phyloP scores from a whole-genome alignment of 331 rosid genomes.

The Rosa hybrid region DNA sequence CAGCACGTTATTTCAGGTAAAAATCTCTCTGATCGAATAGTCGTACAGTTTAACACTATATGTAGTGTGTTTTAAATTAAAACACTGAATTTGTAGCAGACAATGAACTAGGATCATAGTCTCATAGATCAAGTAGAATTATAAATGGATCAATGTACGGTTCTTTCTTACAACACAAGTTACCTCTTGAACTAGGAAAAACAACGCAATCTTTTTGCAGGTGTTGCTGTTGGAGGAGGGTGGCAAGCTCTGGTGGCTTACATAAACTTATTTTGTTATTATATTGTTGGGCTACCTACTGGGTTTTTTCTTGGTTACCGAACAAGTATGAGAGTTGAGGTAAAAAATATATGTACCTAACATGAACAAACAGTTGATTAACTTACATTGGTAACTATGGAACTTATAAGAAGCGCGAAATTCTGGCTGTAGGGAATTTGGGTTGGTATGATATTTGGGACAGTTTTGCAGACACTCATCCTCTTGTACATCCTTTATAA shows the following conservation, averaged over 20 bases:
- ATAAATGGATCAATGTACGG: background rate
- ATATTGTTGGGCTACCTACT: slow-evolving; percentile 64
- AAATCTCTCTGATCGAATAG: background rate
- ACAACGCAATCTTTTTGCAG: slow-evolving; percentile 22
- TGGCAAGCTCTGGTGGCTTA: slow-evolving; percentile 48
- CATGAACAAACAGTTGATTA: background rate
- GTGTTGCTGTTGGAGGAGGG: slow-evolving; percentile 63
- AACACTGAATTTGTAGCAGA: background rate
- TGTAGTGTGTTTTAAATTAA: too few relatives aligned
- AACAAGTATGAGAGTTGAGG: slow-evolving; percentile 55
- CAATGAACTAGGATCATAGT: background rate
- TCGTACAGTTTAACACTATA: too few relatives aligned
- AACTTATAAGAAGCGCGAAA: background rate
- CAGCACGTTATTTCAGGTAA: slow-evolving; percentile 65
- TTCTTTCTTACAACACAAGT: background rate
- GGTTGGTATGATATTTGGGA: slow-evolving; percentile 83
- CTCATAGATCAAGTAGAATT: background rate
- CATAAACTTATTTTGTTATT: slow-evolving; percentile 25
- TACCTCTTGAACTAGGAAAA: background rate
- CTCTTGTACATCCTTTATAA: slow-evolving; percentile 48
- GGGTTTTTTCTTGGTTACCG: slow-evolving; percentile 81
- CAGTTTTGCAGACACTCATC: slow-evolving; percentile 66
- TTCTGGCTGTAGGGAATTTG: slow-evolving; percentile 65
- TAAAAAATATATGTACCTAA: slow-evolving; percentile 23
- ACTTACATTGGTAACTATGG: background rate